Percentiles rank a stretch among this genome's conserved stretches.
phyloP scores from a whole-genome alignment of 1,139 yeast species.

The Spathaspora jeffriesii region DNA sequence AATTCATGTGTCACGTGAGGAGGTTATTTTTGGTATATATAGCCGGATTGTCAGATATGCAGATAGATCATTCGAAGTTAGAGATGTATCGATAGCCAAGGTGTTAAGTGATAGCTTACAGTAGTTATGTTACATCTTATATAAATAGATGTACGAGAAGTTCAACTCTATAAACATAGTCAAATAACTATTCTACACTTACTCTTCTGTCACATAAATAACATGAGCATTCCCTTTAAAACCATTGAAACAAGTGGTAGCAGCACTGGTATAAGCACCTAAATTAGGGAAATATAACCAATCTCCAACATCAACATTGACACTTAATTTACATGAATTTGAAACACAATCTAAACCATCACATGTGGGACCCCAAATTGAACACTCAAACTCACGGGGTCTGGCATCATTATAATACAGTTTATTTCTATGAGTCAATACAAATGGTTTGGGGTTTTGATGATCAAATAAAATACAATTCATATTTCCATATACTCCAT shows the following conservation, averaged over 20 bases:
- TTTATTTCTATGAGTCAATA: slow-evolving; percentile 54
- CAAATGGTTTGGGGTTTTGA: slow-evolving; percentile 72
- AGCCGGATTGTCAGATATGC: too few species aligned
- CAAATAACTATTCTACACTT: too few species aligned
- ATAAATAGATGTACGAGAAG: too few species aligned
- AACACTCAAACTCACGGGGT: slow-evolving; percentile 32
- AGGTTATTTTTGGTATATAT: too few species aligned
- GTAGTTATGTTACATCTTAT: too few species aligned
- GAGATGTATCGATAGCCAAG: too few species aligned
- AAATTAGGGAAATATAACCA: slow-evolving; percentile 85
- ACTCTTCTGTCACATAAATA: slow-evolving; percentile 54
- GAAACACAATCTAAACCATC: slow-evolving; percentile 92
- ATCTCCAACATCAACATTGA: slow-evolving; percentile 78
- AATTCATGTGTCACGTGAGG: too few species aligned
- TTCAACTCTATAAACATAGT: too few species aligned
- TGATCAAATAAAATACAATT: slow-evolving; percentile 94
- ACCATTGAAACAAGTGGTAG: slow-evolving; percentile 88
- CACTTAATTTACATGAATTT: slow-evolving; percentile 49
- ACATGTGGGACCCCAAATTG: slow-evolving; percentile 99
- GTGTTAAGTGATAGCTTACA: too few species aligned
- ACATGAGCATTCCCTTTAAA: slow-evolving; percentile 65
- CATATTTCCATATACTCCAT: slow-evolving; percentile 95
- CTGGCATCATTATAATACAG: slow-evolving; percentile 37
- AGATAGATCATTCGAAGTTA: too few species aligned
- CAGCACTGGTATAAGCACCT: slow-evolving; percentile 96